Evolutionary conservation across 306 rosid genomes (phyloP).

Genomic region (Myrica gale): DNA sequence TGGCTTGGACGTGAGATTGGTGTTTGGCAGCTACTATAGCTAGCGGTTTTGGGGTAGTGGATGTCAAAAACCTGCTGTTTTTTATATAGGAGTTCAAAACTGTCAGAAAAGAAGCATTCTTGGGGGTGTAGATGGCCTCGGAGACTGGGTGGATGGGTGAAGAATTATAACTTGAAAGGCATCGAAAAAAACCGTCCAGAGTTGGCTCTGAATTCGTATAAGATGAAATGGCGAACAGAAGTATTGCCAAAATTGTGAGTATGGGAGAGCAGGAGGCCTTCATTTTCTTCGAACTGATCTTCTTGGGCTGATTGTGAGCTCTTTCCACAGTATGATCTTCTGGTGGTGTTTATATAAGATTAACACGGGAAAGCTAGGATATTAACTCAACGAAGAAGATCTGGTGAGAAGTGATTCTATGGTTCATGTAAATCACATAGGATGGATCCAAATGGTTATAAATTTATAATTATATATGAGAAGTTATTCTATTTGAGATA

Average conservation of each 20-base stretch:
- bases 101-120: constrained; percentile 20
- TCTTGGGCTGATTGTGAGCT: not conserved
- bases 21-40: constrained; percentile 20
- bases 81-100: constrained; percentile 15
- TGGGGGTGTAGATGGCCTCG: constrained; percentile 18
- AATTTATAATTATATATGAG: too few species aligned
- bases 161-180: constrained; percentile 8
- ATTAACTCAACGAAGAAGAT: too few species aligned
- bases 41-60: constrained; percentile 35
- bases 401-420: too few species aligned
- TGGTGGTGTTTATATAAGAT: too few species aligned
- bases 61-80: constrained; percentile 25
- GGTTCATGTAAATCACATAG: too few species aligned
- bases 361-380: too few species aligned
- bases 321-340: too few species aligned
- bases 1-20: constrained; percentile 26
- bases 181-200: constrained; percentile 1
- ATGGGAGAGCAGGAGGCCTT: not conserved
- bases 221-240: not conserved
- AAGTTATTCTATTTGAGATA: too few species aligned
- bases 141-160: constrained; percentile 9
- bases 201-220: not conserved
- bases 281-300: not conserved
- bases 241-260: not conserved
- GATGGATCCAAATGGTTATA: too few species aligned